Evolutionary conservation across 129 eudicot species (phyloP), one percentile per base, ranked within the genome.

Genomic region (sunflower (Helianthus annuus)): DNA sequence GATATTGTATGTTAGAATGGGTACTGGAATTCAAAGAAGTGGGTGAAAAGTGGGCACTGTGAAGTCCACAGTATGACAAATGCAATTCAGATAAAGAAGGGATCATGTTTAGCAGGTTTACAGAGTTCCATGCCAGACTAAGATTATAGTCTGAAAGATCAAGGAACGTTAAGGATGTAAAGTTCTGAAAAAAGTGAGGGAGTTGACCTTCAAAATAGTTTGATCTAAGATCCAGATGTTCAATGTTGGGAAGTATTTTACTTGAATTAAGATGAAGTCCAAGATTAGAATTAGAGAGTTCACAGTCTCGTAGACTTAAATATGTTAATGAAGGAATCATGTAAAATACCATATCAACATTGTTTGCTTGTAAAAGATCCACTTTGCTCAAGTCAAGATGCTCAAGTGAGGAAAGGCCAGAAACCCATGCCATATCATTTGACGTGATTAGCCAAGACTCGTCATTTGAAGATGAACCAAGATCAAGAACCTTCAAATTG

Each of bases 401-500:
- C 68, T 38, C 12, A 45, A 62, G 48, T 36, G 68, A 36, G 6
- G 48, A 62, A 38, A 62, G 68, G 6, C 68, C 13, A 14, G 68
- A 62, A n/a, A 62, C 48, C 68, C 68, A 62, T 13, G 68, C 6
- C 29, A 36, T 0, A 42, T 7, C 46, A 42, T 42, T 7, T 42
- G 46, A 1, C 46, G 10, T 42, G 42, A 29, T 44, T 16, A 27
- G 27, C 22, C 22, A 19, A 19, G 22, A 19, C 22, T 19, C 22
- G 22, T 19, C 22, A 19, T 19, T 19, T 19, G 22, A 19, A 19
- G 22, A 19, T 19, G 45, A 32, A 13, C 67, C 1, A 2, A 80
- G 68, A 74, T 80, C 76, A 15, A 80, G 76, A 62, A 69, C 72
- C 38, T 14, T 59, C 7, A 79, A 64, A 36, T 42, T 58, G 13